These are phyloP conservation scores for Oryza glumipatula DNA, from an alignment of 176 grass and related monocot species.

Conservation along the genomic window DNA sequence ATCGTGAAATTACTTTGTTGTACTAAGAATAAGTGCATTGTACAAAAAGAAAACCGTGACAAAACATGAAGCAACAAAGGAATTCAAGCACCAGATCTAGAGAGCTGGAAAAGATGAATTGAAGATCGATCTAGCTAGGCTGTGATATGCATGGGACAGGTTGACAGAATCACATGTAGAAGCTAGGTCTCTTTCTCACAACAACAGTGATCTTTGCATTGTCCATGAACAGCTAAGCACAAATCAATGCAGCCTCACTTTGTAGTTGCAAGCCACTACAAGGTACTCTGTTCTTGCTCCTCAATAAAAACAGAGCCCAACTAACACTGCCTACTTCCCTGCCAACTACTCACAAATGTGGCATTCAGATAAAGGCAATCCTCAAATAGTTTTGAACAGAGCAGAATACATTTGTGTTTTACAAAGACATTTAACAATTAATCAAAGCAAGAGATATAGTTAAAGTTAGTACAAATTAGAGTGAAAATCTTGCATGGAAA, in stretches of 20 bases:
- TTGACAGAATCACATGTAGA: neutral
- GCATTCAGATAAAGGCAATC: neutral
- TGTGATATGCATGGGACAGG: constrained; percentile 6
- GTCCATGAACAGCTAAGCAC: neutral
- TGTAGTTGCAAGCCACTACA: constrained; percentile 10
- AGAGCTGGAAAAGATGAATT: neutral
- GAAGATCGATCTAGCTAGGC: constrained; percentile 2
- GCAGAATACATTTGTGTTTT: neutral
- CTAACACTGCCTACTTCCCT: constrained; percentile 21
- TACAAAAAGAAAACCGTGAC: neutral
- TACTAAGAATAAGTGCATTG: neutral
- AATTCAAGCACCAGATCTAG: neutral
- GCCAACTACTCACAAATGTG: constrained; percentile 1
- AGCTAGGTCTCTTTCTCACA: neutral
- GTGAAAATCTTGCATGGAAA: neutral
- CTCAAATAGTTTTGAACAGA: neutral
- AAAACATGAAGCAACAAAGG: neutral
- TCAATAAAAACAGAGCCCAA: constrained; percentile 12
- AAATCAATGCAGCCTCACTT: constrained; percentile 33
- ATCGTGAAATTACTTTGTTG: neutral
- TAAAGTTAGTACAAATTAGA: neutral
- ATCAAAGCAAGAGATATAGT: neutral
- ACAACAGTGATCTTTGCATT: neutral
- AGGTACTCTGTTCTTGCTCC: constrained; percentile 22
- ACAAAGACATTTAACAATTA: neutral